Evolutionary conservation across 2,329 filamentous ascomycete species (phyloP).

Genomic region (Helicocarpus griseus): DNA sequence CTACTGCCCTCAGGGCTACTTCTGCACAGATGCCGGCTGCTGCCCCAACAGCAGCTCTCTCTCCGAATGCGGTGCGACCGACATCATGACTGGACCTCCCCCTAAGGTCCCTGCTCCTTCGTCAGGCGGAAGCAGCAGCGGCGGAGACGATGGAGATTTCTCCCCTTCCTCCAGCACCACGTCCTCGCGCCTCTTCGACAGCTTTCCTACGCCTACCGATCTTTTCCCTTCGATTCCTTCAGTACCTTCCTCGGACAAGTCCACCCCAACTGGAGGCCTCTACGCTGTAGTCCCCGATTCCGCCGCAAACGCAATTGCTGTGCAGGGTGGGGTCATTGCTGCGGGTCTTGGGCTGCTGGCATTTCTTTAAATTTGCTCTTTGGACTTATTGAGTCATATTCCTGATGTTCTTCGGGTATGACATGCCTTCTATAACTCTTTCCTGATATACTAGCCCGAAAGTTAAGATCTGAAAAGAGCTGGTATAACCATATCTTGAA

Average conservation of each 20-base stretch:
- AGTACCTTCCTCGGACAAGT: background rate
- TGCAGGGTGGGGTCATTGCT: background rate
- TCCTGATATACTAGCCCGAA: no score
- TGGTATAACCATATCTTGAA: no score
- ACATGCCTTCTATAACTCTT: no score
- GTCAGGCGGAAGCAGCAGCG: background rate
- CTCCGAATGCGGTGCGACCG: background rate
- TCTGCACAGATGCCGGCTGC: background rate
- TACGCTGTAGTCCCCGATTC: background rate
- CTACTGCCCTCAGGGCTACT: background rate
- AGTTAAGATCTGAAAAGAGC: no score
- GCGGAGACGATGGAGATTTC: background rate
- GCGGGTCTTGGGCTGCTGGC: background rate
- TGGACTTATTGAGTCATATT: background rate
- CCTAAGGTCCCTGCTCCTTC: background rate
- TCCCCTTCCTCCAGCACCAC: background rate
- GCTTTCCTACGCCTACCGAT: background rate
- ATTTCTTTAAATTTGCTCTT: background rate
- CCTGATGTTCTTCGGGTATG: background rate
- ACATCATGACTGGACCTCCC: background rate
- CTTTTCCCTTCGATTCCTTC: background rate
- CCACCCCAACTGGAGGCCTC: background rate
- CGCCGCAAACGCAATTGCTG: background rate
- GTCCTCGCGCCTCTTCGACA: no score
- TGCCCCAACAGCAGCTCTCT: background rate